Conservation (phyloP, 345 rosid genomes). For the Eucalyptus viminalis region DNA sequence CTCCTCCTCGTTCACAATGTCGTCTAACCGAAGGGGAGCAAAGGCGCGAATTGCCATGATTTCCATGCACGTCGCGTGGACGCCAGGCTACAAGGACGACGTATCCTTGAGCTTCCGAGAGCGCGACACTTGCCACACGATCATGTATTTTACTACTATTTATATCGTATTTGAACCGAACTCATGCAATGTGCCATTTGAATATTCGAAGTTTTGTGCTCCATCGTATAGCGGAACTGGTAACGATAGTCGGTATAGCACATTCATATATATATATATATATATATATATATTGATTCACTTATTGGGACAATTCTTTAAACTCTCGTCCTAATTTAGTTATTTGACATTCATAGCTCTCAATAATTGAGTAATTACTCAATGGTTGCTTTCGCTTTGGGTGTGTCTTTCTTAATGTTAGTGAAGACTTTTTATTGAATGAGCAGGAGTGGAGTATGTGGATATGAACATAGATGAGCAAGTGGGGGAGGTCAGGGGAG, state of each 20-base stretch:
- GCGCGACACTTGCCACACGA: too few relatives aligned
- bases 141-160: too few relatives aligned
- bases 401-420: neutral
- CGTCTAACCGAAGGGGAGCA: too few relatives aligned
- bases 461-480: neutral
- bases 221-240: neutral
- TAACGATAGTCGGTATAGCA: neutral
- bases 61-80: too few relatives aligned
- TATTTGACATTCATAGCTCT: neutral
- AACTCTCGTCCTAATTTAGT: neutral
- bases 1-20: too few relatives aligned
- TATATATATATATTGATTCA: neutral
- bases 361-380: neutral
- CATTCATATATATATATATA: neutral
- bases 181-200: too few relatives aligned
- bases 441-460: neutral
- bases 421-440: neutral
- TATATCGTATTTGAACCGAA: too few relatives aligned
- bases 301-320: neutral
- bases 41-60: too few relatives aligned
- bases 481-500: neutral
- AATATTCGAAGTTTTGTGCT: too few relatives aligned
- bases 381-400: neutral
- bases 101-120: too few relatives aligned
- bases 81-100: too few relatives aligned